A percentile compares a stretch with the other conserved stretches of the same genome.
phyloP scores from a whole-genome alignment of 2,329 filamentous ascomycete species.

The Hypomyces perniciosus region DNA sequence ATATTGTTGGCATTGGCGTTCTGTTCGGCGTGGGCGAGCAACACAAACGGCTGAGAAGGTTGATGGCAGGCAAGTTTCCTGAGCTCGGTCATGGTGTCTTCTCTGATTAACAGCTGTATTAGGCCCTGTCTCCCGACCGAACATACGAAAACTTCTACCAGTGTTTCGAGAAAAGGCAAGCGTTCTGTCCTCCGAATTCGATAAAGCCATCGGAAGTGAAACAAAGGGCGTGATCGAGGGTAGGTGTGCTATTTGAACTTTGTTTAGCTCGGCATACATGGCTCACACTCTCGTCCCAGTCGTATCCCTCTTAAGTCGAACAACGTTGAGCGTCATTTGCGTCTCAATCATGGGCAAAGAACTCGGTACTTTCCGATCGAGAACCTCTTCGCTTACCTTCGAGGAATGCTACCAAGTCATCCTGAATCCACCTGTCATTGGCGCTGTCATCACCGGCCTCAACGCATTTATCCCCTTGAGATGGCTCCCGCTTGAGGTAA shows the following conservation, averaged over 20 bases:
- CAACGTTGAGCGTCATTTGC: conserved; percentile 8
- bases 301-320: background rate
- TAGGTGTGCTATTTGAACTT: background rate
- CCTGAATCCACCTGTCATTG: conserved; percentile 5
- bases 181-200: background rate
- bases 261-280: background rate
- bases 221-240: conserved; percentile 1
- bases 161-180: conserved; percentile 5
- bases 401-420: conserved; percentile 7
- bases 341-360: conserved; percentile 4
- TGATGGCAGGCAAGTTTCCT: background rate
- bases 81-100: no score
- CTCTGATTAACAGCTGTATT: background rate
- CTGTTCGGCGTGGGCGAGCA: conserved; percentile 7
- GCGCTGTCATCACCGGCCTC: conserved; percentile 5
- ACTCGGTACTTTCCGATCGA: conserved; percentile 4
- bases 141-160: conserved; percentile 4
- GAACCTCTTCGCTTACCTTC: conserved; percentile 2
- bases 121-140: conserved; percentile 8
- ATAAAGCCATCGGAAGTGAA: background rate
- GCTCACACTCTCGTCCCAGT: background rate
- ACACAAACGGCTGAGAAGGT: conserved; percentile 3
- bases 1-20: conserved; percentile 5
- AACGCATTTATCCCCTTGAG: conserved; percentile 7
- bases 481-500: conserved; percentile 11